Conservation (phyloP, 2,329 filamentous ascomycete species). For the Fusarium multiceps region DNA sequence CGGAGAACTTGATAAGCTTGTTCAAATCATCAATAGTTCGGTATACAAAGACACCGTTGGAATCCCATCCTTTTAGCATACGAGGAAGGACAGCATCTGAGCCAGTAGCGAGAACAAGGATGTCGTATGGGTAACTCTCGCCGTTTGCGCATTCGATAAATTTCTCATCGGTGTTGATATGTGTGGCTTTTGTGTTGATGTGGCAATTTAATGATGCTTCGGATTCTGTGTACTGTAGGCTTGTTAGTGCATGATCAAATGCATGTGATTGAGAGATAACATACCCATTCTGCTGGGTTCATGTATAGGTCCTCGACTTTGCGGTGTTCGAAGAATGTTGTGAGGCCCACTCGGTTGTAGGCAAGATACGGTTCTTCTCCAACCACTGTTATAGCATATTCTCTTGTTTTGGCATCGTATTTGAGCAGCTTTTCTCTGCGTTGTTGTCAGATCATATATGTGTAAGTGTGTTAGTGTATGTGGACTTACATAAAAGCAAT, state of each 20-base stretch:
- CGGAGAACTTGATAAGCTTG: constrained; percentile 78
- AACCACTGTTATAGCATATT: constrained; percentile 86
- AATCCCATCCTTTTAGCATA: constrained; percentile 80
- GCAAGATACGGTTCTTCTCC: constrained; percentile 89
- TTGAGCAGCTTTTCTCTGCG: constrained; percentile 88
- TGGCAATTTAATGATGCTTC: constrained; percentile 78
- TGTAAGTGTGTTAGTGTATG: background rate
- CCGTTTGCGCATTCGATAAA: constrained; percentile 77
- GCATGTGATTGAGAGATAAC: background rate
- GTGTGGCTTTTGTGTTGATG: constrained; percentile 76
- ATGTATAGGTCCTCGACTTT: constrained; percentile 89
- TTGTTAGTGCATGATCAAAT: constrained; percentile 8
- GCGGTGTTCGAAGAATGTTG: constrained; percentile 88
- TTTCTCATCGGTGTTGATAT: constrained; percentile 72
- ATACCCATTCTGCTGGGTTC: constrained; percentile 84
- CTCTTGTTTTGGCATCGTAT: constrained; percentile 77
- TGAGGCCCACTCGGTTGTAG: constrained; percentile 91
- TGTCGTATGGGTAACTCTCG: constrained; percentile 77
- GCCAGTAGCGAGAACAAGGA: constrained; percentile 85
- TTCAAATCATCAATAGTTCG: constrained; percentile 85
- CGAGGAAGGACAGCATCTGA: constrained; percentile 81
- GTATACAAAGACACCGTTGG: constrained; percentile 88
- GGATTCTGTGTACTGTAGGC: constrained; percentile 70
- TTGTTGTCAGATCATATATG: constrained; percentile 12
- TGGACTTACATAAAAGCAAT: constrained; percentile 83